phyloP scores from a whole-genome alignment of 805 yeast genomes.

The Candida morakotiae region DNA sequence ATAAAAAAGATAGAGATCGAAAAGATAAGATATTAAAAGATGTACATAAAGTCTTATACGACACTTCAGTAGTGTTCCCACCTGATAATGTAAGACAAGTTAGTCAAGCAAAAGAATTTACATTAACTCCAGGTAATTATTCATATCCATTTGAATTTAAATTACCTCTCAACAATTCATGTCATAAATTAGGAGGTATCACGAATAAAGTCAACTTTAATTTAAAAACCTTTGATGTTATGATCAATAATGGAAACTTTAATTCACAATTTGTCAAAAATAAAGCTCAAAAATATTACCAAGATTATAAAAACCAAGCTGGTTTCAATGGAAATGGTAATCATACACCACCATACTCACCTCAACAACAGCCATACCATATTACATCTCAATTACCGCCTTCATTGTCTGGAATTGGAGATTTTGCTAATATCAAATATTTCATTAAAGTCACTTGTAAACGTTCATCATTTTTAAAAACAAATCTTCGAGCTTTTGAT shows the following conservation, averaged over 20 bases:
- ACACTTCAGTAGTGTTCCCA: constrained; percentile 48
- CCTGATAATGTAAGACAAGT: constrained; percentile 45
- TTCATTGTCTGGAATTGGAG: constrained; percentile 26
- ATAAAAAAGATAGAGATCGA: constrained; percentile 13
- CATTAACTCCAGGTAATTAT: constrained; percentile 49
- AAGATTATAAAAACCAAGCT: neutral
- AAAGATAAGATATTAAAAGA: constrained; percentile 25
- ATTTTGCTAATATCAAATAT: constrained; percentile 42
- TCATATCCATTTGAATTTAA: constrained; percentile 45
- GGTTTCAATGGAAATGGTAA: neutral
- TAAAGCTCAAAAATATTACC: constrained; percentile 14
- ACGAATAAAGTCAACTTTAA: constrained; percentile 31
- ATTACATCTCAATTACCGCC: constrained; percentile 30
- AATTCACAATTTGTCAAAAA: constrained; percentile 13
- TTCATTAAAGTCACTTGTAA: constrained; percentile 61
- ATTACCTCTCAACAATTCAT: constrained; percentile 41
- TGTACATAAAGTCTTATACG: constrained; percentile 46
- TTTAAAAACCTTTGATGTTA: constrained; percentile 21
- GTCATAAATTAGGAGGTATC: constrained; percentile 31
- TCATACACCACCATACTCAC: neutral
- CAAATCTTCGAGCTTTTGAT: constrained; percentile 42
- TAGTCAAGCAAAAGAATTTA: constrained; percentile 39
- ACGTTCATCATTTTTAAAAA: constrained; percentile 44
- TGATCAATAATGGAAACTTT: constrained; percentile 32
- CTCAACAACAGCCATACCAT: constrained; percentile 17